Conservation (phyloP, 169 alveolate genomes). For the Cryptosporidium sp. region DNA sequence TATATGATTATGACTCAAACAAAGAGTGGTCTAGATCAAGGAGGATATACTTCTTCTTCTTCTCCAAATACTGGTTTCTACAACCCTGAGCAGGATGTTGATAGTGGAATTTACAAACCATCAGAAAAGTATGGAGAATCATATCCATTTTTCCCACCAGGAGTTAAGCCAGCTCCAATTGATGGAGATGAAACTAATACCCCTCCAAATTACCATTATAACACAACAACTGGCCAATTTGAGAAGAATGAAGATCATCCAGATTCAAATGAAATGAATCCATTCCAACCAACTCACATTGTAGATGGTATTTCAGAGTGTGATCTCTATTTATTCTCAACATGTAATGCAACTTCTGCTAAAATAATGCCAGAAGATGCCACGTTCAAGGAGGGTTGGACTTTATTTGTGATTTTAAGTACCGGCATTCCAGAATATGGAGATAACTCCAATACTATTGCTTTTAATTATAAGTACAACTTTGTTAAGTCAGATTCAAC, state of each 20-base stretch:
- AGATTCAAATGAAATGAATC: not conserved
- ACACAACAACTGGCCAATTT: slow-evolving; percentile 44
- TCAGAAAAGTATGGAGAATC: slow-evolving; percentile 14
- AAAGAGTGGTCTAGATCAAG: too few species aligned
- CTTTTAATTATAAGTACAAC: slow-evolving; percentile 21
- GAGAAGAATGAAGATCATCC: not conserved
- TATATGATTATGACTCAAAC: too few species aligned
- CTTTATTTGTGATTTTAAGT: slow-evolving; percentile 43
- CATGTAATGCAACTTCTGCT: slow-evolving; percentile 51
- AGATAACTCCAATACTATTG: not conserved
- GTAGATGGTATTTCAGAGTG: slow-evolving; percentile 22
- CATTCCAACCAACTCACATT: slow-evolving; percentile 27
- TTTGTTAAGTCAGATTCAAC: slow-evolving; percentile 8
- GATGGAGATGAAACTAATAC: slow-evolving; percentile 16
- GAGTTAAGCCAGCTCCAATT: slow-evolving; percentile 52
- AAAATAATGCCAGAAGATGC: slow-evolving; percentile 48
- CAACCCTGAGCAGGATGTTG: not conserved
- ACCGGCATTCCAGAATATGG: slow-evolving; percentile 31
- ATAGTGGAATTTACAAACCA: slow-evolving; percentile 14
- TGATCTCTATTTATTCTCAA: slow-evolving; percentile 25
- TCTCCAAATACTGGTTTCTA: slow-evolving; percentile 30
- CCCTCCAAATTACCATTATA: slow-evolving; percentile 16
- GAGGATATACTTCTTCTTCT: too few species aligned
- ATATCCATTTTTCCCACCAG: slow-evolving; percentile 11
- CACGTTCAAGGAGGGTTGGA: slow-evolving; percentile 20